Evolutionary conservation across 108 stramenopile species (phyloP), one percentile per base, ranked within the genome.

Genomic region (Cyclostephanos tholiformis): DNA sequence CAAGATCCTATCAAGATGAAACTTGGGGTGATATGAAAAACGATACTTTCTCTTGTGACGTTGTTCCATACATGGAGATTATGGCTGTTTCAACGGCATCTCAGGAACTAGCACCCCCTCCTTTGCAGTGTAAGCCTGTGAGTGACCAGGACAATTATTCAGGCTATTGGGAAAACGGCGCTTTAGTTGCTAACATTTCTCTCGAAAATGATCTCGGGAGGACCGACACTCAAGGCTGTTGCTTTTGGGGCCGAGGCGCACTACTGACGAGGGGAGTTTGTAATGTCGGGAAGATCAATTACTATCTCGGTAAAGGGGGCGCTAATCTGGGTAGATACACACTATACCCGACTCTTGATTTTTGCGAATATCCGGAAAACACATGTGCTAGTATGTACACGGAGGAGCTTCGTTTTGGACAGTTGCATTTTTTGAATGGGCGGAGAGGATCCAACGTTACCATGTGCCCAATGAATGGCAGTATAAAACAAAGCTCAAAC

Each of bases 151-250:
- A 59, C 27, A 30, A 59, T 52, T 62, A 65, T 71, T 64, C 79
- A 39, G 83, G 83, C 0, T 84, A 84, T 67, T 84, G 83, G 79
- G 80, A 76, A 65, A 58, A 69, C 9, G 80, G 80, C 1, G 2
- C 20, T 22, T 19, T 63, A 2, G 38, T 72, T 38, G 39, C 11
- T 5, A 41, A 51, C 30, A 59, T 39, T 35, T 49, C 75, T 9
- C 76, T 66, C 43, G 38, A 69, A 10, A 81, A 70, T 52, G 32
- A 43, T 49, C 32, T 53, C 39, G 80, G 80, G 43, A 29, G 80
- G 61, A 76, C 69, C 6, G 80, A 81, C 57, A 64, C 56, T 10
- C 62, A 81, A 61, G 65, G 81, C n/a, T 82, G 81, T 27, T 82
- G 81, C 71, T 82, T 65, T 43, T 43, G 51, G 74, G 67, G 67